Conservation (phyloP, 352 stramenopile genomes). For the Phytophthora idaei region DNA sequence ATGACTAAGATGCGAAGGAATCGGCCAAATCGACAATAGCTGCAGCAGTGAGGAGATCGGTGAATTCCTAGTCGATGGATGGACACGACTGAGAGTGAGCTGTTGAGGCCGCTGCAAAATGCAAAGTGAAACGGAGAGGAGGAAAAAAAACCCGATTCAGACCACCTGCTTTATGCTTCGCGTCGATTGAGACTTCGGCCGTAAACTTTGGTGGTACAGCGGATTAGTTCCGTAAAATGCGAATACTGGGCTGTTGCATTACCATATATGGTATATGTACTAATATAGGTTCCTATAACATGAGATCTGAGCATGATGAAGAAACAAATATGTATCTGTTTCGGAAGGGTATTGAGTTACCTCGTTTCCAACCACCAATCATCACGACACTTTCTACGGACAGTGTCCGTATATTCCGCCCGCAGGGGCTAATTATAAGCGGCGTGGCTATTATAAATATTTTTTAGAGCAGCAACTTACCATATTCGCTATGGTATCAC, state of each 20-base stretch:
- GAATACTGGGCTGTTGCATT: neutral
- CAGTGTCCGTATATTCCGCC: neutral
- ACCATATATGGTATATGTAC: neutral
- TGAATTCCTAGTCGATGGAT: slow-evolving; percentile 7
- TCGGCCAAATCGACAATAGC: slow-evolving; percentile 29
- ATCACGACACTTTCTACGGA: neutral
- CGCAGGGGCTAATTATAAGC: too few species aligned
- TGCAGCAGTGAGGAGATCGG: neutral
- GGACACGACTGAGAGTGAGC: slow-evolving; percentile 5
- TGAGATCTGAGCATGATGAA: too few species aligned
- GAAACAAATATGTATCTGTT: neutral
- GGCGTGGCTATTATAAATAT: neutral
- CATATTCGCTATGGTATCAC: neutral
- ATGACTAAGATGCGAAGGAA: slow-evolving; percentile 13
- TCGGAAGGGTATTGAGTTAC: neutral
- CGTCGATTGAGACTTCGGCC: slow-evolving; percentile 9
- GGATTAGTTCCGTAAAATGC: slow-evolving; percentile 2
- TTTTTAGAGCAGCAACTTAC: neutral
- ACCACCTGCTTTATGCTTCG: slow-evolving; percentile 6
- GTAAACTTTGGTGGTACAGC: slow-evolving; percentile 19
- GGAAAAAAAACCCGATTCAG: neutral
- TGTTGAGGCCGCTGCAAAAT: slow-evolving; percentile 20
- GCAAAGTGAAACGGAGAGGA: slow-evolving; percentile 29
- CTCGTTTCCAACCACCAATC: neutral
- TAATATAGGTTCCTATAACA: neutral